Evolutionary conservation across 2,329 filamentous ascomycete genomes (phyloP), one percentile per base, ranked within the genome.

Genomic region (Seiridium unicorne): DNA sequence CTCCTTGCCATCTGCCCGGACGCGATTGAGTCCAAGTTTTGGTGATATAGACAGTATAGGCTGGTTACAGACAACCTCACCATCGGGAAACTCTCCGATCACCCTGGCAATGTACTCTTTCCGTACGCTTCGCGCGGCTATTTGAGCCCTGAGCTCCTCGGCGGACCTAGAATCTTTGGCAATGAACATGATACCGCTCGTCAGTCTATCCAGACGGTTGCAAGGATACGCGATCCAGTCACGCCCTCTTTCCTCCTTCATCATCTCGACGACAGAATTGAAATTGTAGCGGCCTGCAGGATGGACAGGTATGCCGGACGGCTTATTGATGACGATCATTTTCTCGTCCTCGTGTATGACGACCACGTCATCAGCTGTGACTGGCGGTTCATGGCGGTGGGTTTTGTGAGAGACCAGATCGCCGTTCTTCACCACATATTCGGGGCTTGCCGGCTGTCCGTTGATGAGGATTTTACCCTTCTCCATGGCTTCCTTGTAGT

Each of bases 181-280:
- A 67, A 99, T 88, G 74, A 99, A 99, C 94, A 99, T 98, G 72
- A 99, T 91, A 54, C 95, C 95, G 68, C 92, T 97, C 0, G 95
- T 99, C 68, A 99, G 79, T 57, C 95, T 84, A 73, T 99, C 95
- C 35, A 99, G 85, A n/a, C 95, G 84, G 70, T 99, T 97, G 77
- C 94, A 98, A 0, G 95, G 87, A 62, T 85, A 76, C 1, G 86
- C 83, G 57, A 82, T 72, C 72, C 85, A 88, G 35, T 76, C 74
- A 31, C 75, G 74, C 0, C 83, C 80, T 44, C 86, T 79, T 70
- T 97, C 90, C 2, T 91, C 86, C 66, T 91, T 89, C 85, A 99
- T 89, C 66, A 99, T 97, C 79, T 98, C 93, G 44, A 96, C 84
- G 51, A 99, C 85, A 1, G 92, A 94, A 77, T 99, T 99, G 81